Conservation (phyloP, 176 grass and related monocot genomes). For the Rhipidocladum racemiflorum region DNA sequence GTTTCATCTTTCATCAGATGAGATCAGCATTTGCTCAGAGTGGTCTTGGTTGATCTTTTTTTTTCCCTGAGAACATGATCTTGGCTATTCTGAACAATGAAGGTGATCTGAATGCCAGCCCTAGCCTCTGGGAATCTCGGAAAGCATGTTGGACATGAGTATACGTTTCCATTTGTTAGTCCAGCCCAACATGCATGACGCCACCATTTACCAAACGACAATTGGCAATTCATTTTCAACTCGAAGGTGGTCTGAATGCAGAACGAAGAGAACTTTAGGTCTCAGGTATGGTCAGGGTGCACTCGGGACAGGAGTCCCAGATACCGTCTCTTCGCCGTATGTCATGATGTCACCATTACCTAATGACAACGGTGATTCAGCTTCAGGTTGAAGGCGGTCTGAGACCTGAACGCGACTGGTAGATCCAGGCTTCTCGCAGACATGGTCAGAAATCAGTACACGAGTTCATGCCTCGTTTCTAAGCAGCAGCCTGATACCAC, state of each 20-base stretch:
- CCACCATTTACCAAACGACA: slow-evolving; percentile 25
- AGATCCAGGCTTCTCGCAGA: slow-evolving; percentile 21
- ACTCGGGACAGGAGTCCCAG: slow-evolving; percentile 33
- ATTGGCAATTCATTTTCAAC: slow-evolving; percentile 16
- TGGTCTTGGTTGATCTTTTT: neutral
- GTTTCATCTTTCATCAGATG: slow-evolving; percentile 13
- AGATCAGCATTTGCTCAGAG: slow-evolving; percentile 44
- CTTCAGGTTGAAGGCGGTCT: slow-evolving; percentile 24
- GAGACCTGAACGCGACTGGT: slow-evolving; percentile 19
- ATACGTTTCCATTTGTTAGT: slow-evolving; percentile 31
- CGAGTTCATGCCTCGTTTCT: neutral
- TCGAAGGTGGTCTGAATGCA: slow-evolving; percentile 26
- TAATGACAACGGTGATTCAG: slow-evolving; percentile 6
- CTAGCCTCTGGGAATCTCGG: slow-evolving; percentile 26
- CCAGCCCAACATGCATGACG: slow-evolving; percentile 10
- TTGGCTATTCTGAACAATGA: neutral
- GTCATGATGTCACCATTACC: slow-evolving; percentile 37
- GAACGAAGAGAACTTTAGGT: slow-evolving; percentile 17
- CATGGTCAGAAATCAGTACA: slow-evolving; percentile 40
- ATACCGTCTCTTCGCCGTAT: neutral
- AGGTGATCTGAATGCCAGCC: slow-evolving; percentile 7
- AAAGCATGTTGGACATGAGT: slow-evolving; percentile 34
- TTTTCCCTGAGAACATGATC: neutral
- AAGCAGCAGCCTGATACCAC: neutral
- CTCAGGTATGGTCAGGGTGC: slow-evolving; percentile 35